Evolutionary conservation across 768 basidiomycete species (phyloP).

Genomic region (Termitomyces sp.): DNA sequence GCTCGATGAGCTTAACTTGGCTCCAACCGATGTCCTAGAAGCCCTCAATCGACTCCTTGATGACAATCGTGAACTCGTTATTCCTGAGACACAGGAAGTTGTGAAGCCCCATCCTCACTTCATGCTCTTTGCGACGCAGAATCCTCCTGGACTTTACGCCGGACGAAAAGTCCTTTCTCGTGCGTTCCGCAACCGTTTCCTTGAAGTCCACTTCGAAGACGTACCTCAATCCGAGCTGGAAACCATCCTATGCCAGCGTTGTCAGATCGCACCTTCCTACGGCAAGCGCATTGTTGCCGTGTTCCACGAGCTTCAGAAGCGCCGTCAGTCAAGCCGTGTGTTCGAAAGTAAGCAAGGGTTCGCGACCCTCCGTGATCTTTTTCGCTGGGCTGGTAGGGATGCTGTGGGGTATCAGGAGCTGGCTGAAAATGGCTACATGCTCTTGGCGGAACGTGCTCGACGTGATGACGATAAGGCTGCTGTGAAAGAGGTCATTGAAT

Average conservation of each 20-base stretch:
- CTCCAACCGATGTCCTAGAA: slow-evolving; percentile 96
- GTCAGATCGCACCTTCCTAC: slow-evolving; percentile 90
- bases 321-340: slow-evolving; percentile 83
- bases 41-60: slow-evolving; percentile 95
- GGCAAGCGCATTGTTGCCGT: slow-evolving; percentile 87
- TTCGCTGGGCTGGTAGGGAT: slow-evolving; percentile 93
- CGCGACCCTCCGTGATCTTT: slow-evolving; percentile 93
- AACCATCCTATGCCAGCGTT: slow-evolving; percentile 88
- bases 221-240: slow-evolving; percentile 93
- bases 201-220: slow-evolving; percentile 96
- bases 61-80: slow-evolving; percentile 93
- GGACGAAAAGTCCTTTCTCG: slow-evolving; percentile 93
- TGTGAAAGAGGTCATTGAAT: slow-evolving; percentile 92
- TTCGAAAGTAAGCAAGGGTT: slow-evolving; percentile 98
- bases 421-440: slow-evolving; percentile 96
- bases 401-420: slow-evolving; percentile 88
- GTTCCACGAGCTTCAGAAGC: slow-evolving; percentile 89
- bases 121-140: slow-evolving; percentile 98
- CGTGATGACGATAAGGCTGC: slow-evolving; percentile 78
- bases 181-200: slow-evolving; percentile 94
- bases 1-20: slow-evolving; percentile 94
- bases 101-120: slow-evolving; percentile 92
- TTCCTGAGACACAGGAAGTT: slow-evolving; percentile 95
- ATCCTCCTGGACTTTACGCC: slow-evolving; percentile 93
- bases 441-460: slow-evolving; percentile 87